Evolutionary conservation across 805 yeast species (phyloP), one percentile per base, ranked within the genome.

Genomic region (Wickerhamiella siamensis): DNA sequence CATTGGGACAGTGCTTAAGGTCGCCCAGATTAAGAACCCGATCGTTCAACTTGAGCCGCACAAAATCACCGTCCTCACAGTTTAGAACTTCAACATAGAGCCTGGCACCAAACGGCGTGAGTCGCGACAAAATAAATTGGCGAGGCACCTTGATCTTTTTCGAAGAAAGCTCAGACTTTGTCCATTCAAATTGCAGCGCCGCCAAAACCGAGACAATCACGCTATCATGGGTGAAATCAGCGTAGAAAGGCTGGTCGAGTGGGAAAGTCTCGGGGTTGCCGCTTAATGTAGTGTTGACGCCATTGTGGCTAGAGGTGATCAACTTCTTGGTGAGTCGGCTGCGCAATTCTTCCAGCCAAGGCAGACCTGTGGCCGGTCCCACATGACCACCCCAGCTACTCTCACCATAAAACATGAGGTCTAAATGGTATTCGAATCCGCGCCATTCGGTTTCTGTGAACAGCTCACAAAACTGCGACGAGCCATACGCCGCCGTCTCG

Each of bases 141-240:
- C 68, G 54, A 4, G 68, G 67, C 18, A 51, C 62, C 40, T 57
- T 55, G 43, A 74, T 66, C 38, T 62, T 60, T 46, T 65, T 65
- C 4, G 69, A 55, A 3, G 76, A 68, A 33, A 74, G 64, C 33
- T 65, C 62, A 3, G 47, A 65, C 62, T 43, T 69, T 46, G 47
- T 49, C 46, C 58, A 52, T 33, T 54, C 52, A 37, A 81, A 56
- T 5, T 83, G 86, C 38, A 81, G 59, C 2, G 88, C 81, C 22
- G 82, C 64, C 51, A 77, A 62, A 50, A 69, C 75, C 33, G 77
- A 64, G 47, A 75, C 64, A 33, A 82, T 59, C 47, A 78, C 79
- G 31, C 79, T 71, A 56, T 83, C 94, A 54, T 83, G 94, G 14
- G 83, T 67, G 63, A 82, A 78, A 49, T 75, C 79, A 49, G 80